Conservation (phyloP, 106 monocot genomes). For the Platanthera guangdongensis region DNA sequence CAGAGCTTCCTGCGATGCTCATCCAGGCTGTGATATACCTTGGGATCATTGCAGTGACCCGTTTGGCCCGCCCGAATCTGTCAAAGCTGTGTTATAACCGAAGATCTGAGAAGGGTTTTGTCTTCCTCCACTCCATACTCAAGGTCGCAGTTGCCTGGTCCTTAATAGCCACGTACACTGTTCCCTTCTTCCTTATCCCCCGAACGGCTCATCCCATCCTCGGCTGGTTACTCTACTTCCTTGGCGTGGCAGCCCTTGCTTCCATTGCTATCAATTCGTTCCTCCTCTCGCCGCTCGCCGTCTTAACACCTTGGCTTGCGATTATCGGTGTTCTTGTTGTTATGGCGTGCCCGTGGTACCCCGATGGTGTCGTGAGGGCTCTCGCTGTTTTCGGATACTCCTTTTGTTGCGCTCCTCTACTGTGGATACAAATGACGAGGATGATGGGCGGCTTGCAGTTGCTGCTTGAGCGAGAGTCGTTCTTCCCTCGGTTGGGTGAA, state of each 20-base stretch:
- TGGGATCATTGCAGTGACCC: conserved; percentile 38
- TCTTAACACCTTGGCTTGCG: conserved; percentile 55
- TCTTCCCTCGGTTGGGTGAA: conserved; percentile 68
- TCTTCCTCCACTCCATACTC: conserved; percentile 36
- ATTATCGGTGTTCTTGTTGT: conserved; percentile 46
- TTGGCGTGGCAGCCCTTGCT: conserved; percentile 43
- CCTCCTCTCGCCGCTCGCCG: conserved; percentile 43
- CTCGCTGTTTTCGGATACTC: conserved; percentile 48
- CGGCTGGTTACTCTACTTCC: conserved; percentile 71
- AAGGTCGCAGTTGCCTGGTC: conserved; percentile 53
- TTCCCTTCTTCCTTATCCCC: conserved; percentile 85
- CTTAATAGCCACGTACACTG: conserved; percentile 47
- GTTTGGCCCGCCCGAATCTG: conserved; percentile 54
- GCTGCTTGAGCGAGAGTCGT: conserved; percentile 52
- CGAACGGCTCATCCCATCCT: conserved; percentile 77
- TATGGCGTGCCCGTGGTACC: conserved; percentile 81
- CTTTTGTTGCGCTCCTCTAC: conserved; percentile 47
- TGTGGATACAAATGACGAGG: conserved; percentile 50
- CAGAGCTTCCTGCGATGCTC: conserved; percentile 56
- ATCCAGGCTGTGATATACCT: conserved; percentile 60
- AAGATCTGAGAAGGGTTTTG: conserved; percentile 45
- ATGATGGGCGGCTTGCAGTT: conserved; percentile 42
- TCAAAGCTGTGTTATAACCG: conserved; percentile 66
- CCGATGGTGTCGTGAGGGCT: conserved; percentile 62
- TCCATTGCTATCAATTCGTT: conserved; percentile 48